Evolutionary conservation across 805 yeast species (phyloP).

Genomic region (Starmerella apicola): DNA sequence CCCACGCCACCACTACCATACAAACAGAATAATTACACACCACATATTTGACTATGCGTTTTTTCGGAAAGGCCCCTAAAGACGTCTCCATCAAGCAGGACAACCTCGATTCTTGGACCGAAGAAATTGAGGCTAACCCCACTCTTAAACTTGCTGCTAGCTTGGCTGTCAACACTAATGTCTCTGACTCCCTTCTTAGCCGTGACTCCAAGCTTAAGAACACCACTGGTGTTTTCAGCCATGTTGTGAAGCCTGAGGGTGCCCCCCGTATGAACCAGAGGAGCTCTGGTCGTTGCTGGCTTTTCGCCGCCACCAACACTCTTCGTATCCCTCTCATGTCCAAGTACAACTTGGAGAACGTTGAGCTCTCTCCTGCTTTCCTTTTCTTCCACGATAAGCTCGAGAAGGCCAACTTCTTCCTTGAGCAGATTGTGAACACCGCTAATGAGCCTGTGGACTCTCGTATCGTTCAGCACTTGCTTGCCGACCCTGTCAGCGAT

Average conservation of each 20-base stretch:
- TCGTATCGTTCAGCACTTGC: constrained; percentile 52
- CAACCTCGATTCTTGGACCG: constrained; percentile 22
- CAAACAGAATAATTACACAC: not conserved
- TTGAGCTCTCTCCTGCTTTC: constrained; percentile 68
- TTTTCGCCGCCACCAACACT: constrained; percentile 71
- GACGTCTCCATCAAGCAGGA: constrained; percentile 14
- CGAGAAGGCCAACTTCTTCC: constrained; percentile 69
- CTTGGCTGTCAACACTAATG: constrained; percentile 24
- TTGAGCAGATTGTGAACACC: constrained; percentile 65
- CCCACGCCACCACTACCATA: too few species aligned
- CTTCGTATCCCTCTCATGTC: constrained; percentile 51
- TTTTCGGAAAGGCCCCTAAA: constrained; percentile 10
- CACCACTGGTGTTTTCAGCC: constrained; percentile 31
- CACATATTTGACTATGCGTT: constrained; percentile 5
- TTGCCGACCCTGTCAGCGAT: constrained; percentile 57
- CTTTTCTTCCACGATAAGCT: constrained; percentile 75
- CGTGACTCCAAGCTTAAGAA: constrained; percentile 19
- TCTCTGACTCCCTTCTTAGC: constrained; percentile 22
- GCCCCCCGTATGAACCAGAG: constrained; percentile 63
- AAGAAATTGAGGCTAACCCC: constrained; percentile 21
- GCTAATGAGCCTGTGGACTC: constrained; percentile 54
- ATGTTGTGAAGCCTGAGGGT: constrained; percentile 38
- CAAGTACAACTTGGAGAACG: constrained; percentile 49
- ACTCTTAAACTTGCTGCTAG: constrained; percentile 24
- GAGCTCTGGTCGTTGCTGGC: constrained; percentile 76